Base-by-base conservation (phyloP, 2,329 filamentous ascomycete species). In the Myriosclerotinia duriaeana region DNA sequence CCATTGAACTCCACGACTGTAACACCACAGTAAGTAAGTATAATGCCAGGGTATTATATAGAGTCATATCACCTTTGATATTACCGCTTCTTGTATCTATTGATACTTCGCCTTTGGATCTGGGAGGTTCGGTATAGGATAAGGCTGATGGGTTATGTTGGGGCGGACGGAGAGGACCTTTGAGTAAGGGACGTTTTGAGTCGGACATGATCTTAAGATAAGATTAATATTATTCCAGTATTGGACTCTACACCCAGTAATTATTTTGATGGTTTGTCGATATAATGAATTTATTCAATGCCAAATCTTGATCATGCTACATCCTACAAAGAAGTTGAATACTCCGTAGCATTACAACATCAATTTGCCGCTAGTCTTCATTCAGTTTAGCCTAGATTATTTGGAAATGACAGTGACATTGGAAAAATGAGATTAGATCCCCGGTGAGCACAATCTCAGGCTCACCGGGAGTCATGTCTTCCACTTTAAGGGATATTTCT, bases 1-100 rank as follows among this genome's bases (percentile, higher is more conserved):
- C 71, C 72, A 14, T 64, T 70, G 48, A 72, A 72, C 36, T 73
- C 71, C 9, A 70, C 54, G 5, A 68, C 71, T 75, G 53, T 58
- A 11, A 66, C 8, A 48, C 17, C 15, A 22, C 7, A 62, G 11
- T 46, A 12, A 53, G 50, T 53, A 30, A 65, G 53, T 15, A 26
- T 34, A 34, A 42, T n/a, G n/a, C n/a, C 36, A 17, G 30, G 0
- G 20, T 11, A 14, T 12, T 26, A 2, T 9, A 40, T 9, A 26
- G 8, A 12, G 12, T 9, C 30, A 20, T 9, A 48, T 7, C 3
- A 64, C 62, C 53, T 58, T 36, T 38, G n/a, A 40, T 5, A 17
- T 22, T 22, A 9, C 17, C 40, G n/a, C 14, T 3, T 38, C 17
- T 17, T 15, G 11, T 11, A 36, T 40, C 3, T 70, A 52, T 9